Conservation (phyloP, 2,329 filamentous ascomycete genomes). For the Westerdykella aurantiaca region DNA sequence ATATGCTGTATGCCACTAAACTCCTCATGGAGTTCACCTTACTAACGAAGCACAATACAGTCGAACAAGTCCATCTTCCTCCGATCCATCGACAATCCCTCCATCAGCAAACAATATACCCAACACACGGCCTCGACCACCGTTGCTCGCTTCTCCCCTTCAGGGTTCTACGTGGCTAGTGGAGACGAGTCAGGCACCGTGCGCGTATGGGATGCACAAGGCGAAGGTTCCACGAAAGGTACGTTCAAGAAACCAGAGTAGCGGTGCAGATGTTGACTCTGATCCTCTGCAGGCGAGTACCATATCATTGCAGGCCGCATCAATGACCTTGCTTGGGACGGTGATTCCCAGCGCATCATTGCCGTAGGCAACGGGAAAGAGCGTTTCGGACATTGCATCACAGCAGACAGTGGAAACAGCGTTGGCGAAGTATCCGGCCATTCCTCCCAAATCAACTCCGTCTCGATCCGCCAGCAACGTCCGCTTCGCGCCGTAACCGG, state of each 20-base stretch:
- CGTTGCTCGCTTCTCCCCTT: conserved; percentile 88
- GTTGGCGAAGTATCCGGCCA: conserved; percentile 93
- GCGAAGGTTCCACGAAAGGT: conserved; percentile 80
- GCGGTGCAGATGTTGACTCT: conserved; percentile 17
- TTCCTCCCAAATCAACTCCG: conserved; percentile 82
- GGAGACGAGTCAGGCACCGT: conserved; percentile 82
- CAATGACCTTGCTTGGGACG: conserved; percentile 96
- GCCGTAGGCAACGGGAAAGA: conserved; percentile 94
- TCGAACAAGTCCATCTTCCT: conserved; percentile 96
- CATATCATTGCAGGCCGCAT: conserved; percentile 89
- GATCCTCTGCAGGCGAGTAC: conserved; percentile 62
- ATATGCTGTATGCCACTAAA: conserved; percentile 66
- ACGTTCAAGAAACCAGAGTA: conserved; percentile 13
- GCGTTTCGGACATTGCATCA: conserved; percentile 89
- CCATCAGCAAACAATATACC: conserved; percentile 81
- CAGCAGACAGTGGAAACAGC: conserved; percentile 82
- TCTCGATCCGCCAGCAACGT: conserved; percentile 81
- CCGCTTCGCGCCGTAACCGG: conserved; percentile 89
- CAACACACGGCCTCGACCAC: conserved; percentile 84
- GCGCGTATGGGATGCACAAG: conserved; percentile 82
- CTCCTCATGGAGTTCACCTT: background rate
- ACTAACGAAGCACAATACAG: conserved; percentile 42
- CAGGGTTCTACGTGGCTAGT: conserved; percentile 89
- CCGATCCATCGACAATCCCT: conserved; percentile 85
- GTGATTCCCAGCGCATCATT: conserved; percentile 92